Percentiles rank a stretch among this genome's conserved stretches.
These are phyloP conservation scores for Boletus rubroflammeus DNA, from an alignment of 768 basidiomycete species.

Conservation along the genomic window DNA sequence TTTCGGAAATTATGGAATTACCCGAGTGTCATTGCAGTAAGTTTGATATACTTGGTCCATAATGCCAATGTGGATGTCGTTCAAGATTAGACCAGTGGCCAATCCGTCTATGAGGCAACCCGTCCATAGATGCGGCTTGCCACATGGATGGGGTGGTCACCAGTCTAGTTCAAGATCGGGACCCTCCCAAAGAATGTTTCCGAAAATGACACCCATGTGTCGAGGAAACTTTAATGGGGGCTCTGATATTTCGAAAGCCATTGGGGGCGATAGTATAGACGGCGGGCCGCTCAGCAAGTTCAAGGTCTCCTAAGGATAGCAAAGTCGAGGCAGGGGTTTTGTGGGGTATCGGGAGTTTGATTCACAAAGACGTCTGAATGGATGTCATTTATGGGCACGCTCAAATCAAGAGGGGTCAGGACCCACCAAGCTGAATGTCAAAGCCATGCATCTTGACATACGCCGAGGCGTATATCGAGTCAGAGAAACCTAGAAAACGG, in stretches of 20 bases:
- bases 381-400: neutral
- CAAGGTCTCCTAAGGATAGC: constrained; percentile 92
- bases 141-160: too few species aligned
- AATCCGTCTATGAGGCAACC: too few species aligned
- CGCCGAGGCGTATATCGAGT: constrained; percentile 96
- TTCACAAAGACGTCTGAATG: constrained; percentile 89
- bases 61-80: too few species aligned
- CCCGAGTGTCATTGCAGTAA: too few species aligned
- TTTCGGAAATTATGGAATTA: too few species aligned
- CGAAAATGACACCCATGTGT: constrained; percentile 99
- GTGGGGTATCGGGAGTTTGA: constrained; percentile 89
- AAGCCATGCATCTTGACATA: constrained; percentile 98
- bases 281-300: constrained; percentile 93
- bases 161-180: constrained; percentile 51
- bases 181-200: constrained; percentile 95
- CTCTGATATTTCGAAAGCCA: constrained; percentile 97
- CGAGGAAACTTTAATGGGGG: constrained; percentile 96
- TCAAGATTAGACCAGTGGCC: too few species aligned
- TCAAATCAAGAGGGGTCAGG: neutral
- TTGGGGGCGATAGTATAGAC: constrained; percentile 93
- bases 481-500: constrained; percentile 74
- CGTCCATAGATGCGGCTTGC: too few species aligned
- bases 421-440: constrained; percentile 84
- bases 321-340: constrained; percentile 96
- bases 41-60: too few species aligned